These are phyloP conservation scores for Juncus inflexus DNA, from an alignment of 176 grass and related monocot genomes.

Conservation along the genomic window DNA sequence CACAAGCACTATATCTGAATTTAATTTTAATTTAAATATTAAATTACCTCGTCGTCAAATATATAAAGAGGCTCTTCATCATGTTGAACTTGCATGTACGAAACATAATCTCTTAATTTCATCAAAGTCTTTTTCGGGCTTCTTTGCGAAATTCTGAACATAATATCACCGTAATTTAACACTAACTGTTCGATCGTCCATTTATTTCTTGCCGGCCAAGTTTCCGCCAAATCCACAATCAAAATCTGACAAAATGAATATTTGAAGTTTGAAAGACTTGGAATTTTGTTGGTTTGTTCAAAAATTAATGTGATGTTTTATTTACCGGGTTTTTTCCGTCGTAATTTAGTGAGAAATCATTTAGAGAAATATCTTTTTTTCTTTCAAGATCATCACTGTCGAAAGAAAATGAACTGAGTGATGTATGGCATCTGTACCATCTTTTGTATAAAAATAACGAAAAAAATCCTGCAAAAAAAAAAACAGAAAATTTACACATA, in stretches of 20 bases:
- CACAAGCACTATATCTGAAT: no score
- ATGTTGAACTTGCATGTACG: constrained; percentile 89
- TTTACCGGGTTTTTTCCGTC: constrained; percentile 77
- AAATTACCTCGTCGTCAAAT: constrained; percentile 81
- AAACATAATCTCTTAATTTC: constrained; percentile 93
- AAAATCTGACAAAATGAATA: constrained; percentile 50
- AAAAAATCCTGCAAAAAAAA: constrained; percentile 60
- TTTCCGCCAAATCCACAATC: constrained; percentile 60
- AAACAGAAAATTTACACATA: background rate
- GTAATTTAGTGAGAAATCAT: constrained; percentile 73
- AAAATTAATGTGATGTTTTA: background rate
- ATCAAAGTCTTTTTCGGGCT: constrained; percentile 77
- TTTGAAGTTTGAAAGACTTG: background rate
- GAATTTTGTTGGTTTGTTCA: background rate
- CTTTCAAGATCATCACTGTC: constrained; percentile 70
- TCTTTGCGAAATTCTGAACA: constrained; percentile 91
- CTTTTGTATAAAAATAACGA: constrained; percentile 82
- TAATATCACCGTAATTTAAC: constrained; percentile 55
- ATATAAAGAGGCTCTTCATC: constrained; percentile 99
- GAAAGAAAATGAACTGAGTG: constrained; percentile 59
- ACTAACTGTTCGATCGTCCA: constrained; percentile 77
- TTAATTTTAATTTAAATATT: no score
- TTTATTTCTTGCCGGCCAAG: constrained; percentile 82
- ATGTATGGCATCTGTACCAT: constrained; percentile 92
- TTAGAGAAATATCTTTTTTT: constrained; percentile 55